Base-by-base conservation (phyloP, 208 protist genomes). In the Eutreptiella sp. region DNA sequence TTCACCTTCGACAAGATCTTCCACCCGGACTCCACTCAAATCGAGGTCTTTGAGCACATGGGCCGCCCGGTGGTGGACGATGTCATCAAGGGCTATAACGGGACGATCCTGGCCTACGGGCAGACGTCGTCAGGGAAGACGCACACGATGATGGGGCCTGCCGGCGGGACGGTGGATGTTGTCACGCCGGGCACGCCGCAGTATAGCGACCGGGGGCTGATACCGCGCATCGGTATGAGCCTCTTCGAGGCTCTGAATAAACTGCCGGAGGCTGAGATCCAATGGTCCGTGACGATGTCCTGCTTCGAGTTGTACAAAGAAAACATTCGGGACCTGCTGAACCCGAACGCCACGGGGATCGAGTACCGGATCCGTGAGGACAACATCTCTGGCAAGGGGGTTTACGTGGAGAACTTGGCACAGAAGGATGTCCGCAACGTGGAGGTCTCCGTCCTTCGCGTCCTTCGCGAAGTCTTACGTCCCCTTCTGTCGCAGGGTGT, bases 81-180 rank as follows among this genome's bases (percentile, higher is more conserved):
- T 19, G 63, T 70, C 14, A 21, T 72, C 11, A 66, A 73, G 29
- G 66, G 66, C 26, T 72, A 73, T 38, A 72, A 72, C 35, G 66
- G 66, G 16, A 67, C 57, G 4, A 24, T 72, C 3, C 36, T 72
- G 31, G 66, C 66, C 14, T 72, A 72, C 27, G 66, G 66, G 2
- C 66, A 72, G 33, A 72, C 66, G 43, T 46, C 53, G 1, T 59
- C 33, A 29, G 66, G 66, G 11, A 72, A 72, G 58, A 72, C 66
- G 67, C 47, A 82, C 66, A 81, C 63, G 28, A 80, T 85, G 73
- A 59, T 75, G 27, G 81, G 81, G 4, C 73, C 75, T 0, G 42
- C 54, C 7, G 73, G 77, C 23, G 75, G 68, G n/a, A 46, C 29
- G 11, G 23, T 38, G 26, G 38, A 61, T 28, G 50, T 57, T 28